Evolutionary conservation across 495 filamentous ascomycete genomes (phyloP).

Genomic region (Aspergillus biplanus): DNA sequence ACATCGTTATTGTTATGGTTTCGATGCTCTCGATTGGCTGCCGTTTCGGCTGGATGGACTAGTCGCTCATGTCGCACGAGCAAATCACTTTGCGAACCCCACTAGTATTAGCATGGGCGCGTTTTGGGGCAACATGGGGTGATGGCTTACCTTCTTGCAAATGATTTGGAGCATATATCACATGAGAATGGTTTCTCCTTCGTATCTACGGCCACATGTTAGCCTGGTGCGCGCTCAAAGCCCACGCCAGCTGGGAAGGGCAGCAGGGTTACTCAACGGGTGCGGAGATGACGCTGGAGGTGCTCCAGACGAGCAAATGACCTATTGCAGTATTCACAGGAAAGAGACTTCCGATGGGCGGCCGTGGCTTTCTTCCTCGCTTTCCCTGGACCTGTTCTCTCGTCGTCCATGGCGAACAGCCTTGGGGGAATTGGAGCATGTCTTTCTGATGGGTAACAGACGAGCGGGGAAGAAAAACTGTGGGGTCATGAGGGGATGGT

Average conservation of each 20-base stretch:
- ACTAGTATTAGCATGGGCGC: slow-evolving; percentile 32
- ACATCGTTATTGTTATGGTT: slow-evolving; percentile 39
- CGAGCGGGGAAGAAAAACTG: slow-evolving; percentile 45
- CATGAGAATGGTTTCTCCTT: slow-evolving; percentile 60
- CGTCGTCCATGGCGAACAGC: slow-evolving; percentile 49
- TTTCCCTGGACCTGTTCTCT: slow-evolving; percentile 43
- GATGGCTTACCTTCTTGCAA: slow-evolving; percentile 49
- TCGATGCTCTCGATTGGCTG: slow-evolving; percentile 49
- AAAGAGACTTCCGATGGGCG: slow-evolving; percentile 50
- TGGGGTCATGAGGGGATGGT: slow-evolving; percentile 44
- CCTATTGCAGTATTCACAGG: slow-evolving; percentile 54
- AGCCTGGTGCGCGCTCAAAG: slow-evolving; percentile 22
- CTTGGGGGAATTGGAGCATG: slow-evolving; percentile 30
- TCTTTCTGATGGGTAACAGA: slow-evolving; percentile 26
- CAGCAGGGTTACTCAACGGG: slow-evolving; percentile 52
- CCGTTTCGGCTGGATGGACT: slow-evolving; percentile 66
- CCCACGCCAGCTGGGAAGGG: slow-evolving; percentile 18
- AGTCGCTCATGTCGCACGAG: slow-evolving; percentile 75
- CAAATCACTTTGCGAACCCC: slow-evolving; percentile 59
- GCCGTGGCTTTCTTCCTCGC: slow-evolving; percentile 47
- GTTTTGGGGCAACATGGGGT: slow-evolving; percentile 10
- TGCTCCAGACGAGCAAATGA: slow-evolving; percentile 57
- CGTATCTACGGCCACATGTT: slow-evolving; percentile 47
- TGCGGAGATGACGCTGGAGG: slow-evolving; percentile 59
- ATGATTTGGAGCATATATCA: slow-evolving; percentile 55